Evolutionary conservation across 139 green algal genomes (phyloP), one percentile per base, ranked within the genome.

Genomic region (Auxenochlorella pyrenoidosa): DNA sequence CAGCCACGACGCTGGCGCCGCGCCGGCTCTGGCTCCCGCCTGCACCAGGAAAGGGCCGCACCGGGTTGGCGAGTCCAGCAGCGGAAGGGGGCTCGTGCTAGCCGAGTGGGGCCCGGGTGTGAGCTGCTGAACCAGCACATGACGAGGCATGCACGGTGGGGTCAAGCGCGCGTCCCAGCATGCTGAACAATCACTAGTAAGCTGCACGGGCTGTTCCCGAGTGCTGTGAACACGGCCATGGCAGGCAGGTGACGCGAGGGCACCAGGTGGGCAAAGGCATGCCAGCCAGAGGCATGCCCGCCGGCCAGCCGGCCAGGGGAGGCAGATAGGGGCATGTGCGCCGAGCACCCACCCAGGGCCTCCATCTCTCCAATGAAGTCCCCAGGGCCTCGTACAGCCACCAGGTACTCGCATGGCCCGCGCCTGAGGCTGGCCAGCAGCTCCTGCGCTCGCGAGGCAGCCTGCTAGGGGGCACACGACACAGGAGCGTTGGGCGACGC

Each of bases 381-480:
- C 10, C 82, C 82, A 8, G 82, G 82, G 4, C 82, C 66, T 0
- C 82, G 41, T 1, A 47, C 13, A 8, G 82, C 82, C 44, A 91
- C 88, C 79, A 93, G 79, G 75, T 75, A 93, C 58, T 92, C 82
- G 0, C 83, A 60, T 0, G 82, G 63, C 16, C 86, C 86, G 19
- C 90, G 82, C 32, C 43, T 38, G 78, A 93, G 54, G 22, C 32
- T 54, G 6, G 19, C 63, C 21, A 86, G 84, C 72, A 89, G 82
- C 44, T 85, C 73, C 22, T 73, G 47, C 0, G 90, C 88, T 10
- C 79, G 70, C 8, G 78, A 78, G 16, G 86, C 88, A 0, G 86
- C 88, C 90, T 93, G 90, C 82, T 3, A 3, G 60, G n/a, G 3
- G 24, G 38, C 22, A 40, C 44, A n/a, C 30, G 19, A 68, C 32